phyloP scores from a whole-genome alignment of 2,329 filamentous ascomycete genomes.

The Diplodia mutila region DNA sequence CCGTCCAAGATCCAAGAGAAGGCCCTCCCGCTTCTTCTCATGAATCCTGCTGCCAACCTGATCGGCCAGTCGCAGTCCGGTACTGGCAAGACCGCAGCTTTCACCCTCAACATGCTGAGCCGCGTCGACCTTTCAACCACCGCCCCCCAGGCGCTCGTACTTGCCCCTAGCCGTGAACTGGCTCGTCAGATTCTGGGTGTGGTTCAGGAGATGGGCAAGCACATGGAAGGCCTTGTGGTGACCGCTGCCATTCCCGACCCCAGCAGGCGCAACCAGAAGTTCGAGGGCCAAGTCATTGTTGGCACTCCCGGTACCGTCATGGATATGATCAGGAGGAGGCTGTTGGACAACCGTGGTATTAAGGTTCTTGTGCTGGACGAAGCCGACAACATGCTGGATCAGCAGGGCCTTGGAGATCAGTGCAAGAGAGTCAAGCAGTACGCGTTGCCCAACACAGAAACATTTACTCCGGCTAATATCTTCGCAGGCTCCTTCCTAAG shows the following conservation, averaged over 20 bases:
- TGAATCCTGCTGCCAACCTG: conserved; percentile 87
- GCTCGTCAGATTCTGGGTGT: conserved; percentile 93
- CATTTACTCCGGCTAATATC: conserved; percentile 36
- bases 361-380: conserved; percentile 91
- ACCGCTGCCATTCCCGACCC: conserved; percentile 82
- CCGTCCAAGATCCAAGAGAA: conserved; percentile 98
- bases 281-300: conserved; percentile 80
- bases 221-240: conserved; percentile 74
- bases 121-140: conserved; percentile 75
- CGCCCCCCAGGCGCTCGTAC: conserved; percentile 80
- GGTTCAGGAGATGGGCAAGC: conserved; percentile 79
- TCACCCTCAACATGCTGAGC: conserved; percentile 87
- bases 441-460: conserved; percentile 38
- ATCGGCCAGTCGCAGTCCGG: conserved; percentile 99
- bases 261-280: conserved; percentile 67
- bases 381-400: conserved; percentile 98
- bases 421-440: conserved; percentile 87
- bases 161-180: conserved; percentile 92
- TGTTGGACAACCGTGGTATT: conserved; percentile 72
- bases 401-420: conserved; percentile 93
- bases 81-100: conserved; percentile 96
- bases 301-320: conserved; percentile 93
- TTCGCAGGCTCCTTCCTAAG: conserved; percentile 68
- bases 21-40: conserved; percentile 85
- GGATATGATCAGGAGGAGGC: conserved; percentile 78